These are phyloP conservation scores for Nemania bipapillata DNA, from an alignment of 2,329 filamentous ascomycete species.

Conservation along the genomic window DNA sequence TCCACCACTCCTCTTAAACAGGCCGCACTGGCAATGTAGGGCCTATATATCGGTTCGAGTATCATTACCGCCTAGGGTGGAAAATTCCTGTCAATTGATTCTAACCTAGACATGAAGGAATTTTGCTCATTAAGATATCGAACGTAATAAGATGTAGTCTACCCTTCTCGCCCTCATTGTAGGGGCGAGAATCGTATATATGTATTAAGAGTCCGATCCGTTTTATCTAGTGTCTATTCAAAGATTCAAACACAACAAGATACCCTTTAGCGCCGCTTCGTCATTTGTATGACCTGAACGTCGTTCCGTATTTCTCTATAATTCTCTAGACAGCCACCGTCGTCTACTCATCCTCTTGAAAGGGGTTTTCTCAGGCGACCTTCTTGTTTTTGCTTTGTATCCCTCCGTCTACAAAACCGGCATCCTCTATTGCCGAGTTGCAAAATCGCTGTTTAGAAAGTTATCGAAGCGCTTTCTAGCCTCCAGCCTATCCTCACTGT, in stretches of 20 bases:
- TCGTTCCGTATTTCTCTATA: slow-evolving; percentile 8
- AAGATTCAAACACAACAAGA: background rate
- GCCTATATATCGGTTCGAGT: slow-evolving; percentile 14
- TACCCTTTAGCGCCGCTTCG: background rate
- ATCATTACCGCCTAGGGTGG: background rate
- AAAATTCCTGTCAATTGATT: slow-evolving; percentile 1
- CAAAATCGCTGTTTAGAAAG: background rate
- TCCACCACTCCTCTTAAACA: background rate
- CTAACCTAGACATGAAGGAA: background rate
- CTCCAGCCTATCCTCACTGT: background rate
- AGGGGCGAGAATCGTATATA: background rate
- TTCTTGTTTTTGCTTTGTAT: background rate
- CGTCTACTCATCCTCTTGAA: slow-evolving; percentile 12
- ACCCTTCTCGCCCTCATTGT: background rate
- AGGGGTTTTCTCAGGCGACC: background rate
- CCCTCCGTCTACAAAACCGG: background rate
- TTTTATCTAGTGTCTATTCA: slow-evolving; percentile 2
- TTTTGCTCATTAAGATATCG: slow-evolving; percentile 2
- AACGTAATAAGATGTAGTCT: background rate
- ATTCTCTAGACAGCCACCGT: slow-evolving; percentile 14
- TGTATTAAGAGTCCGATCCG: slow-evolving; percentile 22
- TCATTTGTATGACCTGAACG: background rate
- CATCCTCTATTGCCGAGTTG: background rate
- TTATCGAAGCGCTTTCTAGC: background rate
- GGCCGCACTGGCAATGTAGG: slow-evolving; percentile 20